Percentiles rank a stretch among this genome's conserved stretches.
Evolutionary conservation across 2,329 filamentous ascomycete species (phyloP).

Genomic region (Colletotrichum somersetense): DNA sequence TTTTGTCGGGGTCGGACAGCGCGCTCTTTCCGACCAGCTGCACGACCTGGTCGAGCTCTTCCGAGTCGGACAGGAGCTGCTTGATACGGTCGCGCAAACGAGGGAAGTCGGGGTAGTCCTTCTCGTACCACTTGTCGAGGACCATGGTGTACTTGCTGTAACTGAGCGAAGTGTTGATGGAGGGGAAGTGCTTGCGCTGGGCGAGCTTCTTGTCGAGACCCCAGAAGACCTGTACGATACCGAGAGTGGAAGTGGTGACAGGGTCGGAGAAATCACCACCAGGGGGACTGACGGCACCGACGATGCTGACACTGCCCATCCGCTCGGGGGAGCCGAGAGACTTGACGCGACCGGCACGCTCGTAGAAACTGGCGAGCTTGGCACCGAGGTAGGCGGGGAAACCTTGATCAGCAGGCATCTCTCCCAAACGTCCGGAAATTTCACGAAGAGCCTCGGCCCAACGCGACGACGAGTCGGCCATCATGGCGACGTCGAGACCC

Average conservation of each 20-base stretch:
- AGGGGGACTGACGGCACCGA: constrained; percentile 95
- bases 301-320: constrained; percentile 94
- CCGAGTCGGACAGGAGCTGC: constrained; percentile 92
- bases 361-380: constrained; percentile 99
- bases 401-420: constrained; percentile 99
- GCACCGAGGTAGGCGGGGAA: constrained; percentile 98
- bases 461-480: constrained; percentile 97
- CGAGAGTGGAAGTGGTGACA: constrained; percentile 91
- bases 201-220: constrained; percentile 99
- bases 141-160: constrained; percentile 96
- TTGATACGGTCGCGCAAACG: constrained; percentile 92
- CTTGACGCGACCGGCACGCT: constrained; percentile 90
- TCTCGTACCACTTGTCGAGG: constrained; percentile 94
- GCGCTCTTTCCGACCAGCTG: constrained; percentile 98
- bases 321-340: constrained; percentile 90
- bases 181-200: constrained; percentile 98
- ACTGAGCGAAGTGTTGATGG: constrained; percentile 92
- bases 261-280: constrained; percentile 99
- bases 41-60: constrained; percentile 98
- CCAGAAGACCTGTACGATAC: constrained; percentile 99
- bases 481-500: constrained; percentile 98
- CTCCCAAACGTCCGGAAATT: constrained; percentile 96
- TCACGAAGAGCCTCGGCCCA: constrained; percentile 99
- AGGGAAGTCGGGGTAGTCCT: constrained; percentile 94
- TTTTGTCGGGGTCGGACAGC: constrained; percentile 96